phyloP scores from a whole-genome alignment of 495 filamentous ascomycete species.

The Tuber microsphaerosporum region DNA sequence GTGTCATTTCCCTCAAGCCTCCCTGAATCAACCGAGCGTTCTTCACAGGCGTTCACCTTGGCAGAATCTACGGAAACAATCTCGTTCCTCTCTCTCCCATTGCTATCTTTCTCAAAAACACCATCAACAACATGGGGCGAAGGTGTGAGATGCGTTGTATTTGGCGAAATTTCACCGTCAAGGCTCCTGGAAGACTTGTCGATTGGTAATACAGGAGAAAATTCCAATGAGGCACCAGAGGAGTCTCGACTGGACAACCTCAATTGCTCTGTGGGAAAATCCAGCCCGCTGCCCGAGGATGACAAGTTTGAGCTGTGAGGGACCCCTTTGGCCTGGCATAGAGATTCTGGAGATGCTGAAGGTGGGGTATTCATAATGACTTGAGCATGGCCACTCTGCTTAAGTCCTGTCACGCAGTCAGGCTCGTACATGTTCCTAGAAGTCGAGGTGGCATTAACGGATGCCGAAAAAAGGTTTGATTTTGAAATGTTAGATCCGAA shows the following conservation, averaged over 20 bases:
- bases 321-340: slow-evolving; percentile 22
- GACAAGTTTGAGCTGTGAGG: slow-evolving; percentile 20
- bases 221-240: slow-evolving; percentile 14
- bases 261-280: slow-evolving; percentile 23
- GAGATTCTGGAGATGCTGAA: slow-evolving; percentile 17
- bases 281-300: slow-evolving; percentile 25
- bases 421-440: slow-evolving; percentile 17
- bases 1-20: slow-evolving; percentile 6
- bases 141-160: slow-evolving; percentile 16
- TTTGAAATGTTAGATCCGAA: neutral
- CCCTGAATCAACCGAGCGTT: slow-evolving; percentile 14
- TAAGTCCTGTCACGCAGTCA: slow-evolving; percentile 18
- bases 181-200: slow-evolving; percentile 8
- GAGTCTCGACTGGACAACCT: slow-evolving; percentile 19
- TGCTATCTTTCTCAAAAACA: slow-evolving; percentile 6
- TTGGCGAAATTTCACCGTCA: slow-evolving; percentile 18
- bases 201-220: slow-evolving; percentile 25
- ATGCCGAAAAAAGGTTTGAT: neutral
- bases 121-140: neutral
- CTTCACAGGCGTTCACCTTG: neutral
- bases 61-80: slow-evolving; percentile 25
- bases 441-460: slow-evolving; percentile 22
- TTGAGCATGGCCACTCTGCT: slow-evolving; percentile 11
- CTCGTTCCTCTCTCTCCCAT: slow-evolving; percentile 20
- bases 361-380: slow-evolving; percentile 37